phyloP scores from a whole-genome alignment of 495 filamentous ascomycete genomes.

The Aspergillus heteromorphus region DNA sequence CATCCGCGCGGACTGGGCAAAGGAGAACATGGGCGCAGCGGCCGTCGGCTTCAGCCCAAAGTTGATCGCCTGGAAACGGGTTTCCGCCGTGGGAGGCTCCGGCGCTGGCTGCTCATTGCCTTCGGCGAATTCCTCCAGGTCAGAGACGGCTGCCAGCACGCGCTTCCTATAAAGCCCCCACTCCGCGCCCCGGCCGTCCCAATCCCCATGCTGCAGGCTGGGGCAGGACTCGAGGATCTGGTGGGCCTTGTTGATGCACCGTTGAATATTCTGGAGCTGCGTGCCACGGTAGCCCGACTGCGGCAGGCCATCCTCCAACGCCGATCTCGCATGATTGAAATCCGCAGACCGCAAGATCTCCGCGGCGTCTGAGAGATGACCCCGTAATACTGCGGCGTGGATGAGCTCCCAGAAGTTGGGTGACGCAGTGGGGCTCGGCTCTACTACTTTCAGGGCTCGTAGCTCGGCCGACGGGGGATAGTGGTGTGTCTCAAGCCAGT shows the following conservation, averaged over 20 bases:
- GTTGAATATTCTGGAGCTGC: slow-evolving; percentile 67
- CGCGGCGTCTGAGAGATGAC: slow-evolving; percentile 58
- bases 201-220: slow-evolving; percentile 53
- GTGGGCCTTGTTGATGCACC: slow-evolving; percentile 59
- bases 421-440: slow-evolving; percentile 68
- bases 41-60: slow-evolving; percentile 45
- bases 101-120: slow-evolving; percentile 48
- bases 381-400: slow-evolving; percentile 61
- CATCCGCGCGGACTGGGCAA: slow-evolving; percentile 61
- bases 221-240: slow-evolving; percentile 67
- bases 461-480: slow-evolving; percentile 55
- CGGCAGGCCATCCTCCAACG: slow-evolving; percentile 50
- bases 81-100: slow-evolving; percentile 25
- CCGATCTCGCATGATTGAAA: slow-evolving; percentile 64
- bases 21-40: slow-evolving; percentile 30
- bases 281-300: slow-evolving; percentile 62
- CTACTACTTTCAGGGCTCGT: slow-evolving; percentile 51
- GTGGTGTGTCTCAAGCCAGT: slow-evolving; percentile 72
- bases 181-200: slow-evolving; percentile 69
- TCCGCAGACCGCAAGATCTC: slow-evolving; percentile 62
- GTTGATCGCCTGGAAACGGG: slow-evolving; percentile 44
- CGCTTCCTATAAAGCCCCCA: slow-evolving; percentile 75
- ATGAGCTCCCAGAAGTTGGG: slow-evolving; percentile 75
- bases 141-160: slow-evolving; percentile 56
- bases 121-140: slow-evolving; percentile 70